Evolutionary conservation across 2,329 filamentous ascomycete species (phyloP).

Genomic region (Colletotrichum costaricense): DNA sequence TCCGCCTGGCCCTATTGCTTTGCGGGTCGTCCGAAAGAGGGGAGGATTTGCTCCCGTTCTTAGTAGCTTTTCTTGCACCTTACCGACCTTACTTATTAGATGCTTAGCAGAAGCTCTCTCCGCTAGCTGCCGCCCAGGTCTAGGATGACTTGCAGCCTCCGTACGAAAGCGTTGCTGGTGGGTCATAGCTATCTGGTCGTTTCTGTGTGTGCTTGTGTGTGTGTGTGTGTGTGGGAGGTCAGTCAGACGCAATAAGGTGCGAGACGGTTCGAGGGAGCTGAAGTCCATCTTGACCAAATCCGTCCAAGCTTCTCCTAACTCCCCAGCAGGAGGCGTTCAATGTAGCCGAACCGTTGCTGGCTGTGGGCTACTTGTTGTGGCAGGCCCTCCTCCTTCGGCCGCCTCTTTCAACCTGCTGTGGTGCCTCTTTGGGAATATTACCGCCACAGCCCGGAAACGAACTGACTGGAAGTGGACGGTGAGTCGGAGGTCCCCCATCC

Average conservation of each 20-base stretch:
- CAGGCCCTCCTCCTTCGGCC: not conserved
- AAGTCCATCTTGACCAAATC: constrained; percentile 19
- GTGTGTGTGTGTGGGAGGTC: not conserved
- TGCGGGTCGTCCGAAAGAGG: not conserved
- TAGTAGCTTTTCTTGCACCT: no score
- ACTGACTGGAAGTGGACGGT: not conserved
- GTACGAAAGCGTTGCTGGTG: constrained; percentile 18
- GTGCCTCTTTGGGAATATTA: not conserved
- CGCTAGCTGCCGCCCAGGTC: not conserved
- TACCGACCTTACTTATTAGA: no score
- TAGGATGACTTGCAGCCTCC: not conserved
- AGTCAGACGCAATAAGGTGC: not conserved
- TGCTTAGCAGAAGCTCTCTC: not conserved
- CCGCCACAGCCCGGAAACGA: constrained; percentile 23
- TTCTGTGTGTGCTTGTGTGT: no score
- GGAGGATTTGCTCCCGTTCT: not conserved
- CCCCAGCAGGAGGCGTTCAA: not conserved
- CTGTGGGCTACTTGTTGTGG: constrained; percentile 4
- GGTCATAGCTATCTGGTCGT: not conserved
- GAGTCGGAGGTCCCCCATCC: not conserved
- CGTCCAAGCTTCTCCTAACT: not conserved
- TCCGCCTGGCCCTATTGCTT: not conserved
- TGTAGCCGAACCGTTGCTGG: constrained; percentile 14
- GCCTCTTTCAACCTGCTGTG: not conserved
- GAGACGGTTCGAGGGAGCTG: not conserved